These are phyloP conservation scores for Henckelia pumila DNA, from an alignment of 257 asterid species.

Conservation along the genomic window DNA sequence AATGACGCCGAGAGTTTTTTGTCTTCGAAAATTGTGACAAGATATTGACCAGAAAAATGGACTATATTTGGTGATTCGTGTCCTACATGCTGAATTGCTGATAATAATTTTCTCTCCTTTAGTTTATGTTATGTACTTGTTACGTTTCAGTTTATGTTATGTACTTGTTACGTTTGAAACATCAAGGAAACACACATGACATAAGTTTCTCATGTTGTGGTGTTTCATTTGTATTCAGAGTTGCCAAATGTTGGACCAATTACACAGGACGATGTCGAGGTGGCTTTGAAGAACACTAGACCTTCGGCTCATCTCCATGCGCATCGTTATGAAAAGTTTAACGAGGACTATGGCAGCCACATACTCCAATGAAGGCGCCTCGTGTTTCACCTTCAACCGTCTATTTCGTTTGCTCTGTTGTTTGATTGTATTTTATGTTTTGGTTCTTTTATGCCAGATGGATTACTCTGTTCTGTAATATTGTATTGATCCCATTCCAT, in stretches of 20 bases:
- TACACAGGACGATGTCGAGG: constrained; percentile 63
- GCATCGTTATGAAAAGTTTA: constrained; percentile 76
- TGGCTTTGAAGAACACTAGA: constrained; percentile 83
- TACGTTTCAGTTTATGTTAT: no score
- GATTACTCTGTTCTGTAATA: background rate
- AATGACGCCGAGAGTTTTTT: no score
- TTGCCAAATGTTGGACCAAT: constrained; percentile 86
- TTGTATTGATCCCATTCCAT: background rate
- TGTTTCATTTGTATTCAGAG: constrained; percentile 43
- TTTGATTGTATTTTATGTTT: no score
- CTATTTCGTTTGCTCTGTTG: no score
- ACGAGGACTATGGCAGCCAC: constrained; percentile 91
- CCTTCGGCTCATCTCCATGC: constrained; percentile 97
- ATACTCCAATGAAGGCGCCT: constrained; percentile 65
- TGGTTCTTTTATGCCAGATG: no score
- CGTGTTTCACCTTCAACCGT: background rate
- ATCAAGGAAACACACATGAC: background rate
- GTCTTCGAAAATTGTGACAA: no score
- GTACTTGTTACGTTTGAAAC: no score
- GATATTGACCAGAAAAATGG: no score
- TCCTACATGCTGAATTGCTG: no score
- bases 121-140: no score
- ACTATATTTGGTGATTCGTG: no score
- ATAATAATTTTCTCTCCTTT: no score
- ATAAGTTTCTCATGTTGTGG: background rate